phyloP scores from a whole-genome alignment of 305 asterid genomes.

The Withania somnifera region DNA sequence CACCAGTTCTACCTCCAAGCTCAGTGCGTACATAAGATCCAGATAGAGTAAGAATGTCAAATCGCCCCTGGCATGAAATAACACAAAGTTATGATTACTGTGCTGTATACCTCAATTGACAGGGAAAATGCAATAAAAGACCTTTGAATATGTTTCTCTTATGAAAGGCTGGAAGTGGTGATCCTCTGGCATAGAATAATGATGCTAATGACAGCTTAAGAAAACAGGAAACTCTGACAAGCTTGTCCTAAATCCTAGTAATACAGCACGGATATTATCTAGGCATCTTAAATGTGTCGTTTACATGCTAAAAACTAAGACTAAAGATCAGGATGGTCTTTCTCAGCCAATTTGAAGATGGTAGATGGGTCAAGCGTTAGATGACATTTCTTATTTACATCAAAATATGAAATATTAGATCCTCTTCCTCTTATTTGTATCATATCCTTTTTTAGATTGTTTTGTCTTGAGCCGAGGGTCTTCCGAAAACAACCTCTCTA shows the following conservation, averaged over 20 bases:
- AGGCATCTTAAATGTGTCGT: background rate
- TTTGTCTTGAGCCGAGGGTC: too few relatives aligned
- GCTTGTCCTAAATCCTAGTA: background rate
- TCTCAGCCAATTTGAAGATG: background rate
- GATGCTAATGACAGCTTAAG: background rate
- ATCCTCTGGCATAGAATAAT: background rate
- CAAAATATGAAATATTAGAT: background rate
- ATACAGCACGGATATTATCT: background rate
- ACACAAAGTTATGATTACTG: background rate
- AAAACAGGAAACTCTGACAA: background rate
- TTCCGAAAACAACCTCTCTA: too few relatives aligned
- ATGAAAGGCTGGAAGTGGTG: background rate
- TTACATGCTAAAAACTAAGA: background rate
- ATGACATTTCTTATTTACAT: background rate
- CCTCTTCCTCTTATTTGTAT: background rate
- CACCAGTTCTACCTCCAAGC: constrained; percentile 45
- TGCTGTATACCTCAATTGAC: background rate
- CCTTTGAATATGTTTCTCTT: background rate
- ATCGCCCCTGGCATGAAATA: constrained; percentile 33
- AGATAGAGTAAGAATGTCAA: constrained; percentile 47
- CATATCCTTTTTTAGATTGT: too few relatives aligned
- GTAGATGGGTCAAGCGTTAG: background rate
- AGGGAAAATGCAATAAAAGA: background rate
- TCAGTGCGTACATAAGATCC: constrained; percentile 51
- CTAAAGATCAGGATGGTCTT: background rate